Evolutionary conservation across 345 rosid species (phyloP).

Genomic region (Psidium guajava): DNA sequence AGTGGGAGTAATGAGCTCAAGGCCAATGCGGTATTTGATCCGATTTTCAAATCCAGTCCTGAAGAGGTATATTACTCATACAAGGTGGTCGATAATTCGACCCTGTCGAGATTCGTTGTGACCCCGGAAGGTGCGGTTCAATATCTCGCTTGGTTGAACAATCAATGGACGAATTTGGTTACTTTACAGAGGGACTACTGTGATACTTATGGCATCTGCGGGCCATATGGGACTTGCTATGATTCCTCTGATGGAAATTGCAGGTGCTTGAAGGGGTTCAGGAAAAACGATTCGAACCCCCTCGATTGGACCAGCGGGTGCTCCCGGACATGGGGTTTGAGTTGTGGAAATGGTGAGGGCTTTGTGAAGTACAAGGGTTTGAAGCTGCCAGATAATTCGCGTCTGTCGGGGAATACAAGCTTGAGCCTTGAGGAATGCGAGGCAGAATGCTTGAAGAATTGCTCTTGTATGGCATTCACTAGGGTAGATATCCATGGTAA

Average conservation of each 20-base stretch:
- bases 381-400: slow-evolving; percentile 6
- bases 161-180: slow-evolving; percentile 1
- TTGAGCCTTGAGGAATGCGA: slow-evolving; percentile 8
- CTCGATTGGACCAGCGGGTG: slow-evolving; percentile 16
- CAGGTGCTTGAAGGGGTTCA: slow-evolving; percentile 21
- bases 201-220: slow-evolving; percentile 13
- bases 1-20: slow-evolving; percentile 9
- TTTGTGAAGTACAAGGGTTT: slow-evolving; percentile 13
- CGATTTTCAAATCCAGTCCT: slow-evolving; percentile 3
- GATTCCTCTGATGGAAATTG: slow-evolving; percentile 1
- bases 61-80: slow-evolving; percentile 13
- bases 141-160: slow-evolving; percentile 4
- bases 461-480: slow-evolving; percentile 21
- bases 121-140: slow-evolving; percentile 9
- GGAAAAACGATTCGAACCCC: neutral
- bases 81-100: neutral
- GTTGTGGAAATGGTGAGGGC: slow-evolving; percentile 10
- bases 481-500: slow-evolving; percentile 5
- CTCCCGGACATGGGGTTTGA: slow-evolving; percentile 1
- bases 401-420: neutral
- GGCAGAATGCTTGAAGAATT: slow-evolving; percentile 13
- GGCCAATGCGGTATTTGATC: slow-evolving; percentile 5
- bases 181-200: slow-evolving; percentile 21
- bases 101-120: slow-evolving; percentile 7
- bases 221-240: slow-evolving; percentile 6